phyloP scores from a whole-genome alignment of 257 asterid genomes.

The Nicotiana obtusifolia region DNA sequence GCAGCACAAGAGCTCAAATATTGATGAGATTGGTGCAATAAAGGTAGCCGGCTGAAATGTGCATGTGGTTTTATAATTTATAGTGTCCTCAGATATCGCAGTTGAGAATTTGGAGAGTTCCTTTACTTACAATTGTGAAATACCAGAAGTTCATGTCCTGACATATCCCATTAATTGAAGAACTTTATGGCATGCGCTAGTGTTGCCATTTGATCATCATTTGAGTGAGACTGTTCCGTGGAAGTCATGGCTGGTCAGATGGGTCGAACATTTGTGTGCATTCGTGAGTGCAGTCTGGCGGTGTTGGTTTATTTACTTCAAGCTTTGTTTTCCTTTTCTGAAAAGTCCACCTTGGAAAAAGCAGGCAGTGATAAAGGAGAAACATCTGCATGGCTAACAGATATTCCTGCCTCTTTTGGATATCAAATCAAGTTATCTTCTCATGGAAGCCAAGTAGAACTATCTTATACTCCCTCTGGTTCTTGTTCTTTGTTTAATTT shows the following conservation, averaged over 20 bases:
- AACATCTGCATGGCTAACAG: constrained; percentile 2
- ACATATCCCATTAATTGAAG: neutral
- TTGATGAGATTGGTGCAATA: constrained; percentile 85
- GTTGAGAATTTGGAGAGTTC: constrained; percentile 55
- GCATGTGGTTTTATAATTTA: constrained; percentile 29
- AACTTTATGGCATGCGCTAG: neutral
- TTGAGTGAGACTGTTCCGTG: neutral
- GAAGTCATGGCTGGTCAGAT: neutral
- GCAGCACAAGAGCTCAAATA: constrained; percentile 97
- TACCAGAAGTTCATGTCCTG: neutral
- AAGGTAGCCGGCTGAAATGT: constrained; percentile 77
- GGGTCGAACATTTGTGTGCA: neutral
- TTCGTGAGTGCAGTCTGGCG: neutral
- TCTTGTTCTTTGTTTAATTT: neutral
- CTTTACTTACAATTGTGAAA: constrained; percentile 23
- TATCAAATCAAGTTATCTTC: neutral
- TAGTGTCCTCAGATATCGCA: constrained; percentile 48
- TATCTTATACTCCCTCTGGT: neutral
- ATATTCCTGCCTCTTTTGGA: neutral
- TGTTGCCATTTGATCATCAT: constrained; percentile 6
- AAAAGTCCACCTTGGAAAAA: neutral
- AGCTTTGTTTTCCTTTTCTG: neutral
- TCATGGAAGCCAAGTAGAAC: neutral
- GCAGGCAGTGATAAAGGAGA: neutral
- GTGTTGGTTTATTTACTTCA: neutral